These are phyloP conservation scores for Phytophthora kernoviae DNA, from an alignment of 352 stramenopile genomes.

Conservation along the genomic window DNA sequence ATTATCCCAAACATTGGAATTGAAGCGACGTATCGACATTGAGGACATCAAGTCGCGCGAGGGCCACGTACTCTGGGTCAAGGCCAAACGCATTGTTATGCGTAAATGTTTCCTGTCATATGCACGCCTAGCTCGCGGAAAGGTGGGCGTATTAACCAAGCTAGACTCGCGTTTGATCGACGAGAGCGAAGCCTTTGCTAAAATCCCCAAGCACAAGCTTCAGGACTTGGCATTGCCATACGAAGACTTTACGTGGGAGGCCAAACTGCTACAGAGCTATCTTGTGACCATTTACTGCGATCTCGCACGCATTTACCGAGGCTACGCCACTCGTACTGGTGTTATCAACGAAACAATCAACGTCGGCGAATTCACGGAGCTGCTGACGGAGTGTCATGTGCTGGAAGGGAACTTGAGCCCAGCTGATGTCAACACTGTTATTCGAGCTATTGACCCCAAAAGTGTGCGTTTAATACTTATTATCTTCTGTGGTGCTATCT, in stretches of 20 bases:
- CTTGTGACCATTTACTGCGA: conserved; percentile 73
- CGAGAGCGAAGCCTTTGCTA: conserved; percentile 70
- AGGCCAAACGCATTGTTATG: conserved; percentile 72
- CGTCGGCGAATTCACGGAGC: conserved; percentile 57
- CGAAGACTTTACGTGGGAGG: conserved; percentile 73
- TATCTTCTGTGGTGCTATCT: background rate
- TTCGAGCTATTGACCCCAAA: conserved; percentile 53
- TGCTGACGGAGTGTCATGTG: conserved; percentile 72
- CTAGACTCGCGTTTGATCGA: conserved; percentile 43
- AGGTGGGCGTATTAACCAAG: conserved; percentile 63
- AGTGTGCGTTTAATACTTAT: conserved; percentile 20
- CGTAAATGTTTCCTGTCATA: conserved; percentile 83
- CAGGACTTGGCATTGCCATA: conserved; percentile 59
- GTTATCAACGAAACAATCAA: conserved; percentile 50
- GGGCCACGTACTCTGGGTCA: conserved; percentile 70
- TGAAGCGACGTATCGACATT: conserved; percentile 68
- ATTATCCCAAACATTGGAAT: conserved; percentile 70
- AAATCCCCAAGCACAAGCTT: conserved; percentile 51
- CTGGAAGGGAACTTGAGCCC: conserved; percentile 51
- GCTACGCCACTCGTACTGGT: conserved; percentile 55
- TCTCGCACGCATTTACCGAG: conserved; percentile 74
- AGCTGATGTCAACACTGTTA: conserved; percentile 49
- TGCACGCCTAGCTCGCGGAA: conserved; percentile 59
- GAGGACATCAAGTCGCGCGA: conserved; percentile 68
- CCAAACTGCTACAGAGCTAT: conserved; percentile 76